Base-by-base conservation (phyloP, 2,329 filamentous ascomycete species). In the Venturia oleaginea region DNA sequence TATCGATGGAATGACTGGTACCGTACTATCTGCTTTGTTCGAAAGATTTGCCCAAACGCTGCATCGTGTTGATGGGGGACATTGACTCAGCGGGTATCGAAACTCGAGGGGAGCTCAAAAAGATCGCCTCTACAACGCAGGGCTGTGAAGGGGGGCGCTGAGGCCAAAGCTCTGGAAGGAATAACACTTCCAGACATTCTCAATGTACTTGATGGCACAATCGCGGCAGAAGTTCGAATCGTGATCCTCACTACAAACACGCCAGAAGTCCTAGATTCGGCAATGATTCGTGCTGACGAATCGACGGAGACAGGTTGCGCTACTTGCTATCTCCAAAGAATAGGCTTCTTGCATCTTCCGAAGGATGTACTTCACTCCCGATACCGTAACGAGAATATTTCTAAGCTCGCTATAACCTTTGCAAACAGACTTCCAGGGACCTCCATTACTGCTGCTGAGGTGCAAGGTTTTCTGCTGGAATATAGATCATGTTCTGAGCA, bases 11-110 rank as follows among this genome's bases (percentile, higher is more conserved):
- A 19, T 88, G 22, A 87, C 79, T 59, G 88, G 91, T 71, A 87
- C 91, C 71, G 83, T 80, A 22, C 80, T 91, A 0, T 80, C 81
- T 3, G 74, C 77, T 0, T 79, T 91, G 4, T 91, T 92, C 69
- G 77, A 83, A 30, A 81, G 84, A 48, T 82, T 82, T 92, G 3
- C 89, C 89, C 0, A 81, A 81, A 19, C 84, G 86, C 59, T 91
- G 89, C 68, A 83, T 91, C 19, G 86, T 92, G 1, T 80, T 92
- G 1, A 82, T 92, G 2, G 89, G 91, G 72, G 89, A 92, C 68
- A 88, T 92, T 63, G 89, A 92, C 2, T 68, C 51, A 66, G 67
- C 42, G 62, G 66, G 46, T 6, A 40, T 48, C 17, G 48, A 48
- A 27, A 64, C 37, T 38, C 22, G 38, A 30, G 32, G 4, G 19